Evolutionary conservation across 441 rosid species (phyloP).

Genomic region (Arabidopsis lyrata): DNA sequence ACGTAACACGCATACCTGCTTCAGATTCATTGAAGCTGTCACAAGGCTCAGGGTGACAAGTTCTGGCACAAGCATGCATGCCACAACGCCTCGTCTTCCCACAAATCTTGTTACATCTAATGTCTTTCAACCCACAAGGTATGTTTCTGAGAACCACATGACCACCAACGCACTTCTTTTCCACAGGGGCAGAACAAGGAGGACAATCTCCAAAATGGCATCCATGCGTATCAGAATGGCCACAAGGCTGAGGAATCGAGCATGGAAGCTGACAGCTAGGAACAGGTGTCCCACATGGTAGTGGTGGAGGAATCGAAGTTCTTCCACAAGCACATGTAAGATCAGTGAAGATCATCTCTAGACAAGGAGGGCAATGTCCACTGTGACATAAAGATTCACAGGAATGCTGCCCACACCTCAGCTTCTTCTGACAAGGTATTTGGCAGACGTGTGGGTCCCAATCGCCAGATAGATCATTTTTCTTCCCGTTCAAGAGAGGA

Average conservation of each 20-base stretch:
- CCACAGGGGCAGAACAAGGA: slow-evolving; percentile 92
- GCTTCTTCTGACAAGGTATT: slow-evolving; percentile 89
- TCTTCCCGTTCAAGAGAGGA: slow-evolving; percentile 71
- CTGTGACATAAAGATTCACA: slow-evolving; percentile 94
- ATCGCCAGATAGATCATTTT: slow-evolving; percentile 53
- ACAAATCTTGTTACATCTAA: slow-evolving; percentile 94
- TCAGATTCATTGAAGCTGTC: slow-evolving; percentile 57
- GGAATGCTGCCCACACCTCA: slow-evolving; percentile 93
- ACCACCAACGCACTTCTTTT: slow-evolving; percentile 95
- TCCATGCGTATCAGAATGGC: slow-evolving; percentile 90
- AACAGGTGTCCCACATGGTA: slow-evolving; percentile 92
- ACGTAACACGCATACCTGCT: slow-evolving; percentile 65
- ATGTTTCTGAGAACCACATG: slow-evolving; percentile 96
- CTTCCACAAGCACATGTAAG: slow-evolving; percentile 94
- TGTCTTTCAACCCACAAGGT: slow-evolving; percentile 96
- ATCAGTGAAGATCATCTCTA: slow-evolving; percentile 92
- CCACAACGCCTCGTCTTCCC: slow-evolving; percentile 98
- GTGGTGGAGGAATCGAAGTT: slow-evolving; percentile 95
- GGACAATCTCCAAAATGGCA: slow-evolving; percentile 99
- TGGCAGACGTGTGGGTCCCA: slow-evolving; percentile 97
- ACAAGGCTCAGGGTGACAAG: slow-evolving; percentile 88
- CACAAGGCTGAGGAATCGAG: slow-evolving; percentile 83
- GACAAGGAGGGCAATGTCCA: slow-evolving; percentile 98
- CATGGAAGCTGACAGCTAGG: slow-evolving; percentile 96
- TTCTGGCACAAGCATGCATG: slow-evolving; percentile 92